A percentile compares a stretch with the other conserved stretches of the same genome.
Conservation (phyloP, 805 yeast genomes). For the Candida nonsorbophila region DNA sequence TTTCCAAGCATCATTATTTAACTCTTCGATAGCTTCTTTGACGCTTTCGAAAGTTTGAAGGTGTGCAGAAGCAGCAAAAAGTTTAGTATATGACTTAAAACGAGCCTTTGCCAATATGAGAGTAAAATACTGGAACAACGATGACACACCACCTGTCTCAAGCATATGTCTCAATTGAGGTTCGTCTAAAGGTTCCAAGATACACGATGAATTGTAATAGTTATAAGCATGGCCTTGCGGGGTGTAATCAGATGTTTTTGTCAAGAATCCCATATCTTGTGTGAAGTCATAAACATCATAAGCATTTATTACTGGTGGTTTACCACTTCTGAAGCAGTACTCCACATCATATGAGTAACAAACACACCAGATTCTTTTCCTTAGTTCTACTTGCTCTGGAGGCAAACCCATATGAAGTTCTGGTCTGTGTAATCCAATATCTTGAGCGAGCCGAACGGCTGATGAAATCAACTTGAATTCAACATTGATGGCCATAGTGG, state of each 20-base stretch:
- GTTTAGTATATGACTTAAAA: constrained; percentile 19
- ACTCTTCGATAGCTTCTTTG: constrained; percentile 15
- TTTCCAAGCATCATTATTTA: constrained; percentile 20
- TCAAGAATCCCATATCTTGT: too few relatives aligned
- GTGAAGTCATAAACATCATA: constrained; percentile 1
- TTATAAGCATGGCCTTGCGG: too few relatives aligned
- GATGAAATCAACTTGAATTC: constrained; percentile 23
- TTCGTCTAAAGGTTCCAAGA: too few relatives aligned
- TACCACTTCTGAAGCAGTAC: constrained; percentile 31
- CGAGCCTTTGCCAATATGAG: constrained; percentile 18
- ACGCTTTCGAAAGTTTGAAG: constrained; percentile 14
- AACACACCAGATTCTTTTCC: constrained; percentile 28
- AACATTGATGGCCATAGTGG: constrained; percentile 16
- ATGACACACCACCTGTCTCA: too few relatives aligned
- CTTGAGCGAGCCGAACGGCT: constrained; percentile 36
- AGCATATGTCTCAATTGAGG: too few relatives aligned
- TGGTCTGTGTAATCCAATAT: constrained; percentile 32
- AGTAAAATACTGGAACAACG: too few relatives aligned
- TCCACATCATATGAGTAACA: constrained; percentile 33
- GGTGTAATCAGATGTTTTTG: too few relatives aligned
- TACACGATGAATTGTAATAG: too few relatives aligned
- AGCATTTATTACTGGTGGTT: constrained; percentile 29
- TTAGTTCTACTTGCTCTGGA: constrained; percentile 12
- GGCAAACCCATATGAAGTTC: constrained; percentile 20
- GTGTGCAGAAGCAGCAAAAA: constrained; percentile 25